phyloP scores from a whole-genome alignment of 2,329 filamentous ascomycete genomes.

The Aspergillus tamarii region DNA sequence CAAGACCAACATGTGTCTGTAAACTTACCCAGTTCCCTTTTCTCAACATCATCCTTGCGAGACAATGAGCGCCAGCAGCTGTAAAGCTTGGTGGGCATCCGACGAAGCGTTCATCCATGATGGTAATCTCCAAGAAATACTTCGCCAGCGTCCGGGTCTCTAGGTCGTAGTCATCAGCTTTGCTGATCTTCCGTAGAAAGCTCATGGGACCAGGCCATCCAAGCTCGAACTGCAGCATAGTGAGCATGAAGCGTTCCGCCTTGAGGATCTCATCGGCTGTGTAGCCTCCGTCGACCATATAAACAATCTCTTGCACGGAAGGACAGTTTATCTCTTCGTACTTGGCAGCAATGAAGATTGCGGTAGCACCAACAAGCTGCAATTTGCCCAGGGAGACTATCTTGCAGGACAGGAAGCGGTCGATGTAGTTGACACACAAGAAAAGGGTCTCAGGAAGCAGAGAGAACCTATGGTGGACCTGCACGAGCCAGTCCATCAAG shows the following conservation, averaged over 20 bases:
- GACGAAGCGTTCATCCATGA: constrained; percentile 98
- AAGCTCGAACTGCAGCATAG: constrained; percentile 91
- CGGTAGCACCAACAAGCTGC: constrained; percentile 93
- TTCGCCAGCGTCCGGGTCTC: constrained; percentile 95
- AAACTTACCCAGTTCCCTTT: constrained; percentile 89
- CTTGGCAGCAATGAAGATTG: constrained; percentile 93
- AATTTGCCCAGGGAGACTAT: constrained; percentile 93
- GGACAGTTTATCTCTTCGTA: constrained; percentile 99
- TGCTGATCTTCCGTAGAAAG: constrained; percentile 94
- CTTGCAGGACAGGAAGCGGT: constrained; percentile 93
- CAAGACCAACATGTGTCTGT: constrained; percentile 6
- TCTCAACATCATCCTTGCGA: constrained; percentile 83
- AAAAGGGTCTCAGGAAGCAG: constrained; percentile 94
- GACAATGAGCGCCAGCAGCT: constrained; percentile 87
- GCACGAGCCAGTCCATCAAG: constrained; percentile 96
- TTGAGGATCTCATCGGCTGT: constrained; percentile 90
- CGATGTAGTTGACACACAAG: constrained; percentile 93
- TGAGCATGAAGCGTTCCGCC: constrained; percentile 97
- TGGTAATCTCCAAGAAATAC: constrained; percentile 94
- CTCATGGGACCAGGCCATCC: constrained; percentile 99
- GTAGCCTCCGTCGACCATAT: constrained; percentile 96
- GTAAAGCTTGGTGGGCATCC: constrained; percentile 87
- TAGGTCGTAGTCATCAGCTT: constrained; percentile 95
- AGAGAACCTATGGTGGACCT: constrained; percentile 90
- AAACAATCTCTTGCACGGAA: constrained; percentile 91